Evolutionary conservation across 192 early-diverging fungal genomes (phyloP).

Genomic region (Radiomyces spectabilis): DNA sequence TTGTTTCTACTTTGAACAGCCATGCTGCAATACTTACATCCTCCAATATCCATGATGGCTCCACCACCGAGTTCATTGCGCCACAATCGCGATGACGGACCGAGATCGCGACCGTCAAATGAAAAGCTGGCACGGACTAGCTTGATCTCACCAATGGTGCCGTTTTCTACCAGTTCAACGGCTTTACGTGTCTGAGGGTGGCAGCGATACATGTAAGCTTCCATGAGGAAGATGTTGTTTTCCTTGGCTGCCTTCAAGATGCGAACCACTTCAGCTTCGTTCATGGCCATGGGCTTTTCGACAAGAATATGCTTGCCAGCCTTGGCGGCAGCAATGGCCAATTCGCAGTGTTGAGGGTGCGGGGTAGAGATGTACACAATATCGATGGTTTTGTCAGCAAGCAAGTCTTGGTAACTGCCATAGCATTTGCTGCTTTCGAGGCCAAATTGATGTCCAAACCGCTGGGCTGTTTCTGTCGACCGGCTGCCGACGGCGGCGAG

Average conservation of each 20-base stretch:
- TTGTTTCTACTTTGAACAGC: neutral
- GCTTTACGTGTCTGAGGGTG: conserved; percentile 24
- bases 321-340: conserved; percentile 40
- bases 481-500: conserved; percentile 26
- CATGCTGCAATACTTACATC: conserved; percentile 16
- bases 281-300: conserved; percentile 32
- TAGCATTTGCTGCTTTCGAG: conserved; percentile 13
- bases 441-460: conserved; percentile 14
- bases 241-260: conserved; percentile 18
- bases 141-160: conserved; percentile 21
- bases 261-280: conserved; percentile 8
- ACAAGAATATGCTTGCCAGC: conserved; percentile 54
- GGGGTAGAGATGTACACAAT: conserved; percentile 64
- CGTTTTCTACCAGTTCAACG: conserved; percentile 4
- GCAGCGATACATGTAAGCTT: conserved; percentile 33
- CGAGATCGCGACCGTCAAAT: conserved; percentile 18
- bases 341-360: conserved; percentile 50
- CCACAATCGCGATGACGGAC: conserved; percentile 15
- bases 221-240: conserved; percentile 22
- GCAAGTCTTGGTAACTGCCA: conserved; percentile 37
- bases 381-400: conserved; percentile 43
- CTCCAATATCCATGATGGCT: conserved; percentile 27
- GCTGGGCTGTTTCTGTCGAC: conserved; percentile 1
- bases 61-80: conserved; percentile 28
- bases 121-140: conserved; percentile 20